Evolutionary conservation across 2,329 filamentous ascomycete species (phyloP).

Genomic region (Botryotinia narcissicola): DNA sequence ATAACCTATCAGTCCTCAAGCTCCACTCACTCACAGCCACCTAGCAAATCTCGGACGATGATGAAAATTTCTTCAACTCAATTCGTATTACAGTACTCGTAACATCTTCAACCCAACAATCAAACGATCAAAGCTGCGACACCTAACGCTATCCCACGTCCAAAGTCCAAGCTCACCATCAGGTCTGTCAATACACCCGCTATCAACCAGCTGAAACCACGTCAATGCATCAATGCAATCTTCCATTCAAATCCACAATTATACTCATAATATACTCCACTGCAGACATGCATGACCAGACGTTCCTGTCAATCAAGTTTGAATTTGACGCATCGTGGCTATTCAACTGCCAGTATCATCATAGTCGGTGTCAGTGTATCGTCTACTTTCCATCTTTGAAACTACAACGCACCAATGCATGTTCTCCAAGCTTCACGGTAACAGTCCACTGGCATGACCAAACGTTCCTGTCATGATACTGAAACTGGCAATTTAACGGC

Average conservation of each 20-base stretch:
- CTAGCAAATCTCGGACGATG: background rate
- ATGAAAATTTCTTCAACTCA: background rate
- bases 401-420: slow-evolving; percentile 9
- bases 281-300: background rate
- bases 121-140: background rate
- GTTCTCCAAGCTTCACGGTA: background rate
- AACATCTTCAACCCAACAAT: background rate
- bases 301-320: background rate
- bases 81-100: background rate
- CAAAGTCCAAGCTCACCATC: background rate
- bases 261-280: background rate
- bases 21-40: background rate
- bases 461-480: background rate
- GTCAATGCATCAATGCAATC: slow-evolving; percentile 11
- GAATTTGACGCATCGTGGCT: background rate
- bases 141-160: background rate
- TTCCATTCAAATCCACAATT: background rate
- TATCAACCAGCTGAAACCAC: background rate
- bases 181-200: background rate
- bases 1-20: background rate
- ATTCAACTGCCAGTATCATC: background rate
- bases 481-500: background rate
- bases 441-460: background rate
- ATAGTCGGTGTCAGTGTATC: background rate
- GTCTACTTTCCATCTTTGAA: background rate